Evolutionary conservation across 495 filamentous ascomycete genomes (phyloP), one percentile per base, ranked within the genome.

Genomic region (Tetracladium setigerum): DNA sequence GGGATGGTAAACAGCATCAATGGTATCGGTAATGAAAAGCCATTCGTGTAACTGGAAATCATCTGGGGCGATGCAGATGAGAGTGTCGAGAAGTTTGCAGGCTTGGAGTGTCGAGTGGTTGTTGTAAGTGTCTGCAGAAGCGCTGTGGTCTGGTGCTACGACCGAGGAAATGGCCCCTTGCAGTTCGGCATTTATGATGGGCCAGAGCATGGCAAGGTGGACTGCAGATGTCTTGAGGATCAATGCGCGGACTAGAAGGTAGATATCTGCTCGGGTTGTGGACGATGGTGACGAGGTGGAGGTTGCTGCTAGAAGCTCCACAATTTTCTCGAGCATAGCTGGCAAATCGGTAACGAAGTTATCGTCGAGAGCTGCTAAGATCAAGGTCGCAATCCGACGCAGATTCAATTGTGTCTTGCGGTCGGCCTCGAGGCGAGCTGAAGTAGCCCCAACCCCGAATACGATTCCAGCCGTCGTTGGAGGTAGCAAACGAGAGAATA

Each of bases 381-480:
- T 65, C 19, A 96, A 68, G 17, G 86, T 67, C 16, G 88, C 79
- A 43, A 94, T 79, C 43, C 92, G 77, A 8, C 89, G 84, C 11
- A 99, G 79, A 60, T 89, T 95, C 31, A 95, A 77, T 59, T 96
- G 91, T 7, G 89, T 86, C 63, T 84, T 92, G 41, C 89, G 84
- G 64, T 99, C 92, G 8, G 92, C 89, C 67, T 99, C 92, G 36
- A 89, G 70, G 49, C 92, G 76, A n/a, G 92, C 92, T 17, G 90
- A 91, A 30, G 86, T 90, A 6, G 92, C 94, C 41, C 92, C 92
- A 5, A 99, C 92, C 17, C 92, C 92, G 52, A 99, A 99, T 62
- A 99, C 88, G 46, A 97, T 95, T 13, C 92, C 94, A 0, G 92
- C 94, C n/a, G 92, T 86, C 13, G 88, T 88, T 8, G 92, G 92